Evolutionary conservation across 345 rosid species (phyloP).

Genomic region (Salix caprea): DNA sequence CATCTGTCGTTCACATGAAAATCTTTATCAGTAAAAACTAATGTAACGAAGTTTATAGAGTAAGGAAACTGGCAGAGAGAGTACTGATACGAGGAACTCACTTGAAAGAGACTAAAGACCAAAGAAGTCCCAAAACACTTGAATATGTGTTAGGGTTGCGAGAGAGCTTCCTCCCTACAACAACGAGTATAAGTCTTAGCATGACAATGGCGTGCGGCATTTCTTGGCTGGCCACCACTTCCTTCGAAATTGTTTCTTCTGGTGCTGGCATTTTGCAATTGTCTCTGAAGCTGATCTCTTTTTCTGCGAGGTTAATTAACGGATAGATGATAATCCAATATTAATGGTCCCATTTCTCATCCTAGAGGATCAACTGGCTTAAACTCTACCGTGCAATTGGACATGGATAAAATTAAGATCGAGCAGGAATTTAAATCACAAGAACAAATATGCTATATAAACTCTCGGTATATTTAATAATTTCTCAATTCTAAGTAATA

Average conservation of each 20-base stretch:
- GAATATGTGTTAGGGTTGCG: constrained; percentile 58
- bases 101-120: constrained; percentile 58
- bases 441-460: no score
- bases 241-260: constrained; percentile 21
- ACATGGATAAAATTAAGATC: background rate
- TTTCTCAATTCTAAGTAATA: no score
- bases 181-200: constrained; percentile 37
- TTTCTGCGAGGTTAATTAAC: constrained; percentile 22
- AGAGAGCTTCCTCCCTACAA: constrained; percentile 51
- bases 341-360: background rate
- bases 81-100: constrained; percentile 6
- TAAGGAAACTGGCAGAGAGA: background rate
- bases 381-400: background rate
- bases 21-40: background rate
- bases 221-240: constrained; percentile 24
- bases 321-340: background rate
- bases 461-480: no score
- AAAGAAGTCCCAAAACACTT: constrained; percentile 46
- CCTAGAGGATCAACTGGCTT: background rate
- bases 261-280: constrained; percentile 18
- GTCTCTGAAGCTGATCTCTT: constrained; percentile 52
- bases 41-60: background rate
- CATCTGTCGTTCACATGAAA: constrained; percentile 34
- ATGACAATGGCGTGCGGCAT: constrained; percentile 48
- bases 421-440: background rate